These are phyloP conservation scores for Debaryomycetaceae sp. DNA, from an alignment of 1,139 yeast species.

Conservation along the genomic window DNA sequence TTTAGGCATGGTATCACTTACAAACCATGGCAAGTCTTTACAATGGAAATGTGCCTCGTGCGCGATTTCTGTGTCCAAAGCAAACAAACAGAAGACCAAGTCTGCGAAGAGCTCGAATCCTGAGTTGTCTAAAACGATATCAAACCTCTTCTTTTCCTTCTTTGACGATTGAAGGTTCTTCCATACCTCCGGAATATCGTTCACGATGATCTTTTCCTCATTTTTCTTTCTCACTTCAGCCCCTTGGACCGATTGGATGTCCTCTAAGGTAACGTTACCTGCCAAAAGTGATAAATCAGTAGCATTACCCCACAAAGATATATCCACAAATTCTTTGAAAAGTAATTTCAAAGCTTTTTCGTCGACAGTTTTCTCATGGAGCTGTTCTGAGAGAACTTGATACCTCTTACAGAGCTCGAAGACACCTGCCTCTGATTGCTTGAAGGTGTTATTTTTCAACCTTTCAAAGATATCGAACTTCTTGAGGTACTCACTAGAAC, in stretches of 20 bases:
- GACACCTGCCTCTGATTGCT: conserved; percentile 73
- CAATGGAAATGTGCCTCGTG: conserved; percentile 74
- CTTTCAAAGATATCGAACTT: conserved; percentile 67
- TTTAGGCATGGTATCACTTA: conserved; percentile 85
- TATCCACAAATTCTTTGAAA: conserved; percentile 77
- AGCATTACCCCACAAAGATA: conserved; percentile 97
- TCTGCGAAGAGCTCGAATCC: conserved; percentile 96
- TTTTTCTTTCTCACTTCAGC: conserved; percentile 80
- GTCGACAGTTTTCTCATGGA: conserved; percentile 28
- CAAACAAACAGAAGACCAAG: conserved; percentile 66
- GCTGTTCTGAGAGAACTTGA: conserved; percentile 30
- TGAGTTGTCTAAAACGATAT: conserved; percentile 87
- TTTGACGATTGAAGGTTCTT: conserved; percentile 21
- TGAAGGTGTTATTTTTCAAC: conserved; percentile 71
- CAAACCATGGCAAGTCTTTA: conserved; percentile 95
- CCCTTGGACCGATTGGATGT: conserved; percentile 88
- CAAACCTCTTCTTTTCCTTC: conserved; percentile 50
- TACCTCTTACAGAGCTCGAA: conserved; percentile 77
- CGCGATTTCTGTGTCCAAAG: conserved; percentile 67
- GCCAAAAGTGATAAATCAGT: conserved; percentile 89
- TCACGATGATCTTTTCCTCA: conserved; percentile 76
- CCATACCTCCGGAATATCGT: conserved; percentile 76
- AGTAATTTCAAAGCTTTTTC: conserved; percentile 49
- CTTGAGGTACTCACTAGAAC: conserved; percentile 39
- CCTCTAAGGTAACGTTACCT: conserved; percentile 74